These are phyloP conservation scores for Dactylella cylindrospora DNA, from an alignment of 2,329 filamentous ascomycete species.

Conservation along the genomic window DNA sequence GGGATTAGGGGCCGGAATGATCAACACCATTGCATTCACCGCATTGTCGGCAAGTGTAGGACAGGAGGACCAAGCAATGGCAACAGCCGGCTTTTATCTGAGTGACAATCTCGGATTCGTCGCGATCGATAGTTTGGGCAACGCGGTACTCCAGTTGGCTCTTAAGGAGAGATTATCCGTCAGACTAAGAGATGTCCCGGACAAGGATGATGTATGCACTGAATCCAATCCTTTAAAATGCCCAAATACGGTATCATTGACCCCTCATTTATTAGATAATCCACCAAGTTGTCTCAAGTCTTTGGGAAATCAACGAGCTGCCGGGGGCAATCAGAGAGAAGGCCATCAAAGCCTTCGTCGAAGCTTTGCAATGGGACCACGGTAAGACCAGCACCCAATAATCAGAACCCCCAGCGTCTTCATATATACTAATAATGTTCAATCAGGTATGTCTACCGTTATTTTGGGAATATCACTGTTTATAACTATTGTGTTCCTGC, in stretches of 20 bases:
- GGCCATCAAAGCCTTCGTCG: constrained; percentile 29
- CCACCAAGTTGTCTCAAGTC: constrained; percentile 25
- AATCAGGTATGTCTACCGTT: constrained; percentile 23
- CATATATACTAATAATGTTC: too few species aligned
- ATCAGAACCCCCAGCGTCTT: too few species aligned
- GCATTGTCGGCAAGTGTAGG: constrained; percentile 32
- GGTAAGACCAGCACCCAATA: constrained; percentile 7
- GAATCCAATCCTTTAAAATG: too few species aligned
- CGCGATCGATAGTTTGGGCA: constrained; percentile 23
- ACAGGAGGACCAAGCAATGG: constrained; percentile 29
- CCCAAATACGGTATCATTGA: not conserved
- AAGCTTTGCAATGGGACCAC: constrained; percentile 38
- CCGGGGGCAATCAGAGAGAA: constrained; percentile 7
- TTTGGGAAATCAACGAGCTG: constrained; percentile 20
- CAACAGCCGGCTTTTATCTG: constrained; percentile 38
- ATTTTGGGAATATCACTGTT: constrained; percentile 16
- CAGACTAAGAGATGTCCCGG: constrained; percentile 5
- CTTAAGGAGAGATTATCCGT: constrained; percentile 10
- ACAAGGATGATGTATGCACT: constrained; percentile 18
- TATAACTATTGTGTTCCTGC: constrained; percentile 22
- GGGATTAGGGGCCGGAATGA: constrained; percentile 55
- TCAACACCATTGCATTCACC: constrained; percentile 32
- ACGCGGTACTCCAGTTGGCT: constrained; percentile 32
- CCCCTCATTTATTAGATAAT: constrained; percentile 21
- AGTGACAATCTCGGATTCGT: constrained; percentile 38